Base-by-base conservation (phyloP, 2,329 filamentous ascomycete species). In the Penicillium sp. region DNA sequence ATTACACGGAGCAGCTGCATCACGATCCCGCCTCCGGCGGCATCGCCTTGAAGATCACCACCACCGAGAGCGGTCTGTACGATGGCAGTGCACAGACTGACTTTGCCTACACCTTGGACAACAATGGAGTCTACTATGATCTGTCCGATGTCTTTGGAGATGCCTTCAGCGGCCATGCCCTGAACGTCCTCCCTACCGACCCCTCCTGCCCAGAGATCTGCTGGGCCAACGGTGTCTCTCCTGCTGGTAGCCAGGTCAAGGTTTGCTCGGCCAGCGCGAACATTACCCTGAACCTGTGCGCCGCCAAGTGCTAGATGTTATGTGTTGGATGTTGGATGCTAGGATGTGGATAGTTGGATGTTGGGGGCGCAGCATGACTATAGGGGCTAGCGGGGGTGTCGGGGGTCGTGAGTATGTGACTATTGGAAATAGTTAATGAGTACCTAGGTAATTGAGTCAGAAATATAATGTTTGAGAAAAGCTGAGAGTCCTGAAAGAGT, bases 81-180 rank as follows among this genome's bases (percentile, higher is more conserved):
- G 59, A 67, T 23, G 62, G 60, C 24, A 66, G 60, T 32, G 54
- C 68, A 3, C 65, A 73, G 55, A 66, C 68, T 34, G 67, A 65
- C 51, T 72, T 66, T 51, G 68, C 71, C 31, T 73, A 73, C 55
- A 68, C 64, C 26, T 59, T 72, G 41, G 62, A 67, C 42, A 59
- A 62, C 32, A 58, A 54, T 38, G 56, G 60, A 34, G 56, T 71
- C 47, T 70, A 65, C 55, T 74, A 74, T 45, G 71, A 73, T 42
- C 55, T 74, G 46, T 69, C 65, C 4, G 66, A 69, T 57, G 69
- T 74, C 44, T 69, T 69, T 40, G 71, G 70, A 3, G 66, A 71
- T 46, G 61, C 71, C 8, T 74, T 74, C 55, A 57, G 57, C 1
- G 64, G 65, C 3, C 48, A 52, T 6, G 34, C 53, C 0, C 40